Base-by-base conservation (phyloP, 1,139 yeast species). In the Saccharomyces pastorianus region DNA sequence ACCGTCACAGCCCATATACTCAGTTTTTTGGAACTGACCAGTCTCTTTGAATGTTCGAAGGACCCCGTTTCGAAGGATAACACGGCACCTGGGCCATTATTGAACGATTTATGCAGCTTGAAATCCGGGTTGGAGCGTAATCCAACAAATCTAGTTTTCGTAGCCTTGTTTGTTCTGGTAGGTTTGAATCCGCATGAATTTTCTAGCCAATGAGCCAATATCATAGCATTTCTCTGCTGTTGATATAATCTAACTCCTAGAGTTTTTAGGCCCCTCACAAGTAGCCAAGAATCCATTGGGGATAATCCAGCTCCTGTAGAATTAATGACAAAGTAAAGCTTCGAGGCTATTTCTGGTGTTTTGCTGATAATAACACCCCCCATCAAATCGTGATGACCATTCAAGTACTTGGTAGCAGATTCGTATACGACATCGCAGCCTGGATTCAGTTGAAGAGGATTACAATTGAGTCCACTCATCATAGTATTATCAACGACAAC, bases 381-480 rank as follows among this genome's bases (percentile, higher is more conserved):
- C 97, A 90, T 90, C 64, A 90, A 82, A 70, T 90, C 97, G 70
- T 90, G 97, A 70, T 90, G 97, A 9, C 97, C 97, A 65, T 89
- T 88, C 60, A 90, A 76, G 67, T 88, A 90, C 71, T 90, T 90
- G 55, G 97, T 90, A 17, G 95, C 97, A 14, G 93, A 84, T 69
- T 90, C 97, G 70, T 90, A 90, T 55, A 88, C 96, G 58, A 90
- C 86, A 68, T 90, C 97, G 25, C 44, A 38, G 44, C 44, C 6
- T 32, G 85, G 95, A 14, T 95, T 95, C 61, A 86, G 78, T 61
- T 85, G 88, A 62, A 90, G 77, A 1, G 97, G 97, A 14, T 86
- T 79, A 84, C 88, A 84, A 65, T 85, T 77, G 55, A 90, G 71
- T 3, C 97, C 97, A 17, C 96, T 84, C 91, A 90, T 85, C 97